These are phyloP conservation scores for Sugiyamaella smithiae DNA, from an alignment of 805 yeast species.

Conservation along the genomic window DNA sequence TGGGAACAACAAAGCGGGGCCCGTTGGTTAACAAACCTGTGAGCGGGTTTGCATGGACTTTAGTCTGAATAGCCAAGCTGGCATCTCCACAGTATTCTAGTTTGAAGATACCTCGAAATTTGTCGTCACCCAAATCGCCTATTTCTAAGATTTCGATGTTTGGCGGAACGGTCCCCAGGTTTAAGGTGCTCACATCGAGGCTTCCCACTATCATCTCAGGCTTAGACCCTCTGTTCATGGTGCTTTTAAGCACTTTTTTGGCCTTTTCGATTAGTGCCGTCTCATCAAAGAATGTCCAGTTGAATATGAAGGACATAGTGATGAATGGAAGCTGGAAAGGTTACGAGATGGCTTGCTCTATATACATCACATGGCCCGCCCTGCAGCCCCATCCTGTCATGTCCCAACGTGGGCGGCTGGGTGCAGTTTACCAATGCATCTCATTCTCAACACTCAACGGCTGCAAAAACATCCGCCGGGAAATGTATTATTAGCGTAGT, in stretches of 20 bases:
- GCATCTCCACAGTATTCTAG: conserved; percentile 75
- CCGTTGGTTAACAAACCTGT: conserved; percentile 34
- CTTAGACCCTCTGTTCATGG: conserved; percentile 32
- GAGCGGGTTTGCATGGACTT: conserved; percentile 73
- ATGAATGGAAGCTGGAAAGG: neutral
- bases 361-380: conserved; percentile 4
- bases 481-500: no score
- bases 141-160: conserved; percentile 71
- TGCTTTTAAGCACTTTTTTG: conserved; percentile 34
- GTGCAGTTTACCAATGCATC: no score
- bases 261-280: conserved; percentile 62
- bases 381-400: neutral
- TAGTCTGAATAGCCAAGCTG: conserved; percentile 63
- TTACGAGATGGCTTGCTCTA: neutral
- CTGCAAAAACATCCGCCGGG: no score
- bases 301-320: conserved; percentile 53
- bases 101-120: conserved; percentile 61
- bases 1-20: conserved; percentile 27
- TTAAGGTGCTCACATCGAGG: conserved; percentile 60
- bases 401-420: conserved; percentile 3
- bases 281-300: conserved; percentile 71
- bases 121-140: conserved; percentile 64
- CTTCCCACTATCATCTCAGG: conserved; percentile 37
- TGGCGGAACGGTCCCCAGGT: conserved; percentile 75
- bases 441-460: conserved; percentile 1